These are phyloP conservation scores for Pistacia vera DNA, from an alignment of 345 rosid species.

Conservation along the genomic window DNA sequence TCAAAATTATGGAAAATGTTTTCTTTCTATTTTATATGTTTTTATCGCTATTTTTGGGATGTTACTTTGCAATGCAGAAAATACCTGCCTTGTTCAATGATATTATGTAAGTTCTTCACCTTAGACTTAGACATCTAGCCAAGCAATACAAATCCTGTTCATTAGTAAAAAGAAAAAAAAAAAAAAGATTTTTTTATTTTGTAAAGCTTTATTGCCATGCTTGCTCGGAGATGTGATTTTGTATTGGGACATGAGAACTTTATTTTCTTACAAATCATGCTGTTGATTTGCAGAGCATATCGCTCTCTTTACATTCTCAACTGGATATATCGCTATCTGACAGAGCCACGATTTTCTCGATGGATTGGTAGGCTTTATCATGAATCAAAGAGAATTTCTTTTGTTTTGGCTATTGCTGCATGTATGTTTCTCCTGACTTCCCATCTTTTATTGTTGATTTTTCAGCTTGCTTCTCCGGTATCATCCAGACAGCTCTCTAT, in stretches of 20 bases:
- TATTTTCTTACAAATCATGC: not conserved
- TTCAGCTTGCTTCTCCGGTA: slow-evolving; percentile 85
- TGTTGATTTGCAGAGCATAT: slow-evolving; percentile 68
- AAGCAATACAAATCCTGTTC: not conserved
- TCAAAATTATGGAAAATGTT: not conserved
- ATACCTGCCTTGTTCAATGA: not conserved
- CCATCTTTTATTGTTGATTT: slow-evolving; percentile 6
- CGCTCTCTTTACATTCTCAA: slow-evolving; percentile 85
- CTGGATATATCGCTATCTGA: slow-evolving; percentile 82
- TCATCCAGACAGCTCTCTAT: slow-evolving; percentile 83
- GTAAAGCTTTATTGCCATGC: not conserved
- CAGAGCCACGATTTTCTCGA: slow-evolving; percentile 61
- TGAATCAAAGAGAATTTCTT: not conserved
- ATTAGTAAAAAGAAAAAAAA: not conserved
- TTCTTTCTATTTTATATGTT: not conserved
- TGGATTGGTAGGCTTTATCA: slow-evolving; percentile 66
- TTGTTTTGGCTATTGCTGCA: not conserved
- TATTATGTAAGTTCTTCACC: not conserved
- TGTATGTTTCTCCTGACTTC: slow-evolving; percentile 15
- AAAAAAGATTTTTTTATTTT: not conserved
- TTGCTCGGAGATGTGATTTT: not conserved
- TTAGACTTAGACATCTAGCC: not conserved
- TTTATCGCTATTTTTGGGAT: not conserved
- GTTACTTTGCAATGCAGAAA: not conserved
- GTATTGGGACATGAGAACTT: not conserved